phyloP scores from a whole-genome alignment of 2,329 filamentous ascomycete species.

The Venturiaceae sp. region DNA sequence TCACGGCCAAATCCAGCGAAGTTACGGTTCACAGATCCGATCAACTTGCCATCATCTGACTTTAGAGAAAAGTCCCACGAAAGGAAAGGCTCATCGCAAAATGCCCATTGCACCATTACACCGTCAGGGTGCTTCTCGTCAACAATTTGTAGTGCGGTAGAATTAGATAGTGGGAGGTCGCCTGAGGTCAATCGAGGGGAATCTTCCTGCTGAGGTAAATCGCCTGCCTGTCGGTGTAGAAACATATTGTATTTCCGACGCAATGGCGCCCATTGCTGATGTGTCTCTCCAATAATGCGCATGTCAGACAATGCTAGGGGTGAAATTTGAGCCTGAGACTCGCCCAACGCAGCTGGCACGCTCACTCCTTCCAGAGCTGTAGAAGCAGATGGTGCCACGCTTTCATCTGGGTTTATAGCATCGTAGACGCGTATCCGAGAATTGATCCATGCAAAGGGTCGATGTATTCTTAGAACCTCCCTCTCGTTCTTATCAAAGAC shows the following conservation, averaged over 20 bases:
- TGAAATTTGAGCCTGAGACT: conserved; percentile 36
- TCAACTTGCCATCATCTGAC: conserved; percentile 37
- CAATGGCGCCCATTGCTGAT: conserved; percentile 54
- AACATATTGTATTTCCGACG: conserved; percentile 57
- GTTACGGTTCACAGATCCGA: conserved; percentile 55
- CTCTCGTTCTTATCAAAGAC: conserved; percentile 52
- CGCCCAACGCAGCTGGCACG: conserved; percentile 20
- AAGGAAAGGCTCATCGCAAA: conserved; percentile 52
- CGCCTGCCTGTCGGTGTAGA: conserved; percentile 36
- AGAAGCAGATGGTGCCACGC: conserved; percentile 24
- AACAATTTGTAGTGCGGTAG: conserved; percentile 35
- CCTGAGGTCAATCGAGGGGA: conserved; percentile 31
- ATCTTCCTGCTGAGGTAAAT: conserved; percentile 21
- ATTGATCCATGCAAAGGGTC: conserved; percentile 56
- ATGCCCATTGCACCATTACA: conserved; percentile 50
- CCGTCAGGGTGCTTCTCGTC: conserved; percentile 25
- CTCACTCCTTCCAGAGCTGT: conserved; percentile 35
- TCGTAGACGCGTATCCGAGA: conserved; percentile 49
- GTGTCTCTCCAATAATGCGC: conserved; percentile 53
- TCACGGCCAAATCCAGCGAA: conserved; percentile 54
- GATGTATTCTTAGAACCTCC: conserved; percentile 50
- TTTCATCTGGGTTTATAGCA: conserved; percentile 24
- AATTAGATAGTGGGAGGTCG: conserved; percentile 37
- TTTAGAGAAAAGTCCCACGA: conserved; percentile 54
- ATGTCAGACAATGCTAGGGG: conserved; percentile 45